Conservation (phyloP, 2,329 filamentous ascomycete genomes). For the Byssoonygena ceratinophila region DNA sequence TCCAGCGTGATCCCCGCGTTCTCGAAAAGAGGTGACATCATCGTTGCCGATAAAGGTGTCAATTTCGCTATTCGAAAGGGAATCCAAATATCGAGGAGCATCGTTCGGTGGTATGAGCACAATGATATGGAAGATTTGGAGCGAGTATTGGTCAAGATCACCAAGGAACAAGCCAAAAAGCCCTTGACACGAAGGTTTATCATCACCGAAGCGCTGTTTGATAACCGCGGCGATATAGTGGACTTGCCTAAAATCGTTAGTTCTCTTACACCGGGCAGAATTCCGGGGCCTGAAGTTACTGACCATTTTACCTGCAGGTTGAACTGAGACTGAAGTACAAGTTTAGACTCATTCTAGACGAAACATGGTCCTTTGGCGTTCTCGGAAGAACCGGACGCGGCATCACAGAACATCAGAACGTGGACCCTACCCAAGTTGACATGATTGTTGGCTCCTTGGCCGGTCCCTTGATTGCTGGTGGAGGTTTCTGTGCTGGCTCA, state of each 20-base stretch:
- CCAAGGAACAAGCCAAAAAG: slow-evolving; percentile 78
- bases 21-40: slow-evolving; percentile 92
- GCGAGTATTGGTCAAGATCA: slow-evolving; percentile 69
- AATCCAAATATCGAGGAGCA: slow-evolving; percentile 83
- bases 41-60: slow-evolving; percentile 85
- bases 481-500: slow-evolving; percentile 88
- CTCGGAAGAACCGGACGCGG: slow-evolving; percentile 84
- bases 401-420: slow-evolving; percentile 90
- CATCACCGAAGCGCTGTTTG: slow-evolving; percentile 89
- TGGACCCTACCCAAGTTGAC: slow-evolving; percentile 84
- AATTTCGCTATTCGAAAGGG: slow-evolving; percentile 93
- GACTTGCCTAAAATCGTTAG: slow-evolving; percentile 75
- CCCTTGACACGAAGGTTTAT: slow-evolving; percentile 87
- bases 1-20: slow-evolving; percentile 96
- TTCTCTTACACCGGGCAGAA: slow-evolving; percentile 11
- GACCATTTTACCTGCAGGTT: slow-evolving; percentile 42
- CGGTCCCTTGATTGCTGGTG: slow-evolving; percentile 79
- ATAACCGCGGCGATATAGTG: slow-evolving; percentile 74
- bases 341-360: slow-evolving; percentile 93
- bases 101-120: slow-evolving; percentile 87
- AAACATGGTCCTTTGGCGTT: slow-evolving; percentile 95
- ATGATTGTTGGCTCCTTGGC: slow-evolving; percentile 94
- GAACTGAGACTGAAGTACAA: slow-evolving; percentile 95
- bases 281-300: slow-evolving; percentile 3
- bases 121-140: slow-evolving; percentile 93